phyloP scores from a whole-genome alignment of 2,329 filamentous ascomycete species.

The Trichothecium roseum region DNA sequence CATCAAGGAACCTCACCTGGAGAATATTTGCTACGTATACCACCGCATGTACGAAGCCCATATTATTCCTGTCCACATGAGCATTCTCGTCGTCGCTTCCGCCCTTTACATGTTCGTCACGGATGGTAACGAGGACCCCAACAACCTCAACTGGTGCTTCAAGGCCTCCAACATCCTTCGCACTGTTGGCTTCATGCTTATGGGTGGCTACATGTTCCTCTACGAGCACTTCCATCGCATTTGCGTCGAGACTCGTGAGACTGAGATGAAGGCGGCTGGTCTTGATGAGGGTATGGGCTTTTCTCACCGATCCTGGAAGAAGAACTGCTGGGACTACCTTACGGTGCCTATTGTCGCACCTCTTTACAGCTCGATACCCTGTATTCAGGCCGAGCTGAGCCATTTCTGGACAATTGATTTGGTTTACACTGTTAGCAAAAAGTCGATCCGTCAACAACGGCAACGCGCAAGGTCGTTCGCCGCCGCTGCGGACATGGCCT shows the following conservation, averaged over 20 bases:
- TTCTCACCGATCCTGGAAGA: conserved; percentile 43
- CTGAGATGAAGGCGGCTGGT: conserved; percentile 56
- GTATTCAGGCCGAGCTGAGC: conserved; percentile 55
- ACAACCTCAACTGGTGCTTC: conserved; percentile 49
- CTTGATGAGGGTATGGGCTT: conserved; percentile 57
- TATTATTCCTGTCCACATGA: conserved; percentile 59
- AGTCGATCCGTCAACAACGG: conserved; percentile 45
- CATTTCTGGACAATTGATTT: conserved; percentile 62
- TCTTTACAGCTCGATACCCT: conserved; percentile 57
- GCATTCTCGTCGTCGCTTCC: conserved; percentile 52
- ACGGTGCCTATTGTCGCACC: conserved; percentile 59
- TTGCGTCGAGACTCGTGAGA: conserved; percentile 48
- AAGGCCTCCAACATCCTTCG: conserved; percentile 48
- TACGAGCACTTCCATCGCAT: conserved; percentile 59
- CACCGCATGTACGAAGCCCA: conserved; percentile 66
- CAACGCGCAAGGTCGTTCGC: conserved; percentile 32
- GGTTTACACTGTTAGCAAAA: conserved; percentile 64
- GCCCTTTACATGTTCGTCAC: conserved; percentile 48
- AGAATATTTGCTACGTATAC: conserved; percentile 45
- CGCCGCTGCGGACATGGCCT: conserved; percentile 33
- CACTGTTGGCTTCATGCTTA: conserved; percentile 49
- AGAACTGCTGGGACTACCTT: conserved; percentile 51
- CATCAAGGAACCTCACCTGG: conserved; percentile 41
- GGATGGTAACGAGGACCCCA: conserved; percentile 37
- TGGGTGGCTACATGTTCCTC: conserved; percentile 52